phyloP scores from a whole-genome alignment of 1,284 basidiomycete species.

The Vanrija sp. region DNA sequence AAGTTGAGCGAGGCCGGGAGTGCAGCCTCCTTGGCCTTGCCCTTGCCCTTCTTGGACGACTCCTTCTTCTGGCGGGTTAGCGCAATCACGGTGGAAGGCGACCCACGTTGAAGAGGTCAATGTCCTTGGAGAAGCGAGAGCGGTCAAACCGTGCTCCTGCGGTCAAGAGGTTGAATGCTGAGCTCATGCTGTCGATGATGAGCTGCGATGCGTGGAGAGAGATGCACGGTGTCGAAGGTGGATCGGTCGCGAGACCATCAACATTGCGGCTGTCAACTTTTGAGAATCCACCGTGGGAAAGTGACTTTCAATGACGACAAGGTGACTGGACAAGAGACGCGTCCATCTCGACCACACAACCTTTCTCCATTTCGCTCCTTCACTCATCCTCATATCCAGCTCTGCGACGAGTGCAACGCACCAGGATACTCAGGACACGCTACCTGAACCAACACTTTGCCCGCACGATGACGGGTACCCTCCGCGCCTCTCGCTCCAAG shows the following conservation, averaged over 20 bases:
- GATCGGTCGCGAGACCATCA: background rate
- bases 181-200: conserved; percentile 24
- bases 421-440: background rate
- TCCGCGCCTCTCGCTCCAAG: conserved; percentile 12
- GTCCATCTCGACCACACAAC: background rate
- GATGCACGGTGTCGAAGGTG: too few species aligned
- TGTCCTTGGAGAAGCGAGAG: conserved; percentile 65
- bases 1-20: conserved; percentile 80
- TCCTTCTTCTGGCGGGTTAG: conserved; percentile 25
- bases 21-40: conserved; percentile 17
- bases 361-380: background rate
- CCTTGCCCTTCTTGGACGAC: conserved; percentile 40
- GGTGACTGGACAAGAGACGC: background rate
- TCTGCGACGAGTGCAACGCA: too few species aligned
- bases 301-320: background rate
- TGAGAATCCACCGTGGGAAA: conserved; percentile 14
- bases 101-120: conserved; percentile 64
- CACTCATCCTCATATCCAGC: too few species aligned
- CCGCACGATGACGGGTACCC: background rate
- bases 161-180: conserved; percentile 69
- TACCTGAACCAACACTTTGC: too few species aligned
- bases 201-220: too few species aligned
- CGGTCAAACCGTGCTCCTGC: conserved; percentile 75
- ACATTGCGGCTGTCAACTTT: conserved; percentile 10
- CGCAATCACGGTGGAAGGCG: background rate